phyloP scores from a whole-genome alignment of 2,329 filamentous ascomycete species.

The Ophiocordyceps camponoti-rufipedis region DNA sequence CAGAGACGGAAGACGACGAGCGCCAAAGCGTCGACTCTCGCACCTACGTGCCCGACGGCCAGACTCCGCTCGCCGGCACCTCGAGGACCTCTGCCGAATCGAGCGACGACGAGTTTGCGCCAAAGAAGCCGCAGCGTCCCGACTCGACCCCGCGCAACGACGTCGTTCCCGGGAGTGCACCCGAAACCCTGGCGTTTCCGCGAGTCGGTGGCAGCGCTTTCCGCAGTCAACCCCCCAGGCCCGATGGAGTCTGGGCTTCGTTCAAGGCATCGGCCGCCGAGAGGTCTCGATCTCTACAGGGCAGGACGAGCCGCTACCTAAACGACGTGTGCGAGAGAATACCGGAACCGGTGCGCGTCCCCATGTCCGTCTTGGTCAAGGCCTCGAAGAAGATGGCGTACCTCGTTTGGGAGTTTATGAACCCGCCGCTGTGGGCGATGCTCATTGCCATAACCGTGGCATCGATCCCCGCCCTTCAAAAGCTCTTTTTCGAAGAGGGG shows the following conservation, averaged over 20 bases:
- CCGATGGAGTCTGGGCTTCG: constrained; percentile 19
- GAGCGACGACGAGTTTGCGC: constrained; percentile 22
- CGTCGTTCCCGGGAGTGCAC: constrained; percentile 15
- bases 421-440: constrained; percentile 97
- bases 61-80: constrained; percentile 31
- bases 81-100: constrained; percentile 31
- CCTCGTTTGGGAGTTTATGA: constrained; percentile 89
- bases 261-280: constrained; percentile 14
- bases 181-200: constrained; percentile 46
- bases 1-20: constrained; percentile 20
- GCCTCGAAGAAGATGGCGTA: constrained; percentile 29
- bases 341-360: constrained; percentile 21
- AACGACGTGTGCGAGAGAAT: constrained; percentile 16
- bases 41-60: constrained; percentile 34
- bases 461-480: constrained; percentile 66
- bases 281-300: constrained; percentile 8
- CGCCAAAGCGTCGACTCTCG: constrained; percentile 23
- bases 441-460: constrained; percentile 77
- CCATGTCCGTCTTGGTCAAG: constrained; percentile 11
- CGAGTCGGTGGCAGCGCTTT: constrained; percentile 28
- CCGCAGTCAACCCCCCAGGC: constrained; percentile 14
- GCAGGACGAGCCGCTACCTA: constrained; percentile 7
- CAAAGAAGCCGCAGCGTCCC: constrained; percentile 13
- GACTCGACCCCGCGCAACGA: constrained; percentile 8
- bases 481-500: constrained; percentile 71